These are phyloP conservation scores for Bidens hawaiensis DNA, from an alignment of 140 eudicot species.

Conservation along the genomic window DNA sequence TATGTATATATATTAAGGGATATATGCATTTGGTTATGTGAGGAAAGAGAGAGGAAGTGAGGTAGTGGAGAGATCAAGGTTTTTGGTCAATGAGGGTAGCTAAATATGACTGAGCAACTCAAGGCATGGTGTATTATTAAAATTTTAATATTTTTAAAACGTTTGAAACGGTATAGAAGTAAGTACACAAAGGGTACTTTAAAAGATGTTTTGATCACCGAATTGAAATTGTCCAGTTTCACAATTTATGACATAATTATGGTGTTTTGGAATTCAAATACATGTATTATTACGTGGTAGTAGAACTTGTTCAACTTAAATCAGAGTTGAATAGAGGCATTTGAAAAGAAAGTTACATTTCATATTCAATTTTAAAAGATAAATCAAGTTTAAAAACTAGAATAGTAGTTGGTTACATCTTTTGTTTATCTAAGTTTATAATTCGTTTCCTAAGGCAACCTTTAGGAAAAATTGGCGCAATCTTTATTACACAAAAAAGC, in stretches of 20 bases:
- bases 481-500: too few species aligned
- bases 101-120: neutral
- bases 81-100: neutral
- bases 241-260: too few species aligned
- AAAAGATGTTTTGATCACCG: neutral
- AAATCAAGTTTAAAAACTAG: too few species aligned
- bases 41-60: conserved; percentile 14
- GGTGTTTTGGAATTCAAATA: neutral
- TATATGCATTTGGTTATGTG: neutral
- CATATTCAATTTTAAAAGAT: too few species aligned
- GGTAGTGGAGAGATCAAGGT: neutral
- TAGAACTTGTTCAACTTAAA: neutral
- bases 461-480: too few species aligned
- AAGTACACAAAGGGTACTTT: neutral
- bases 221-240: neutral
- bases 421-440: too few species aligned
- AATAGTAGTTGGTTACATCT: too few species aligned
- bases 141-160: neutral
- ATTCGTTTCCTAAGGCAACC: too few species aligned
- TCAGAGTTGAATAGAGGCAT: too few species aligned
- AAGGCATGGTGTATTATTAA: neutral
- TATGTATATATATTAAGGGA: neutral
- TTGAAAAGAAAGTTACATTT: too few species aligned
- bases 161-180: neutral
- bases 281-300: neutral